phyloP scores from a whole-genome alignment of 371 early-diverging fungal species.

The Apophysomyces variabilis region DNA sequence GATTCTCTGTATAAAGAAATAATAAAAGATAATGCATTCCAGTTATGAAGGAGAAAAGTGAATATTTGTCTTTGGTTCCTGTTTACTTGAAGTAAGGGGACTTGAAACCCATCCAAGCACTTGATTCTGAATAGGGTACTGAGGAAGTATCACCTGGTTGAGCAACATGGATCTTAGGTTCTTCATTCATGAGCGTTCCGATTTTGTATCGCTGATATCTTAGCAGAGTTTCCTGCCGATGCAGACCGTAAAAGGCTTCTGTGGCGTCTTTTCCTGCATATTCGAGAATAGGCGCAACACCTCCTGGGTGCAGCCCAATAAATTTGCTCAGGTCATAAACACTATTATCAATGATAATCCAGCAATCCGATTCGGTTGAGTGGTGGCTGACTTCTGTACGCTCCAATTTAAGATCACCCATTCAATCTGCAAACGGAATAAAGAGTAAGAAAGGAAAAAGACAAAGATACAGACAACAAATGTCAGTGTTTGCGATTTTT shows the following conservation, averaged over 20 bases:
- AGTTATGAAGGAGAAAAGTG: too few relatives aligned
- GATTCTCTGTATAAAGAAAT: slow-evolving; percentile 41
- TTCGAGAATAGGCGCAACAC: slow-evolving; percentile 71
- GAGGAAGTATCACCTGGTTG: slow-evolving; percentile 5
- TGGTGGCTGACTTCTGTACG: slow-evolving; percentile 78
- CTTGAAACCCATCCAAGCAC: slow-evolving; percentile 52
- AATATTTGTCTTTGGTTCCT: too few relatives aligned
- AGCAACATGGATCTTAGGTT: slow-evolving; percentile 8
- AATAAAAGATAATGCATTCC: too few relatives aligned
- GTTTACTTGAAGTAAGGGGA: slow-evolving; percentile 58
- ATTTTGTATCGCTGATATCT: slow-evolving; percentile 30
- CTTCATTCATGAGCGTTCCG: slow-evolving; percentile 62
- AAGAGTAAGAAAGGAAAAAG: background rate
- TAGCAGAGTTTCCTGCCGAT: slow-evolving; percentile 69
- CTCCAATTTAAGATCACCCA: slow-evolving; percentile 44
- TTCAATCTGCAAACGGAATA: background rate
- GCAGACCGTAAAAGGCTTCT: slow-evolving; percentile 71
- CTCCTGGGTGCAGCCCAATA: slow-evolving; percentile 92
- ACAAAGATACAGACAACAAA: background rate
- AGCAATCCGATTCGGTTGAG: slow-evolving; percentile 72
- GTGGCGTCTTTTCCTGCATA: slow-evolving; percentile 77
- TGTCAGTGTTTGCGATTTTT: background rate
- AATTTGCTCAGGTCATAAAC: slow-evolving; percentile 92
- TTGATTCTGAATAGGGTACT: slow-evolving; percentile 59
- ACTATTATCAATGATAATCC: slow-evolving; percentile 82